Base-by-base conservation (phyloP, 73 alveolate species). In the Paramecium octaurelia region DNA sequence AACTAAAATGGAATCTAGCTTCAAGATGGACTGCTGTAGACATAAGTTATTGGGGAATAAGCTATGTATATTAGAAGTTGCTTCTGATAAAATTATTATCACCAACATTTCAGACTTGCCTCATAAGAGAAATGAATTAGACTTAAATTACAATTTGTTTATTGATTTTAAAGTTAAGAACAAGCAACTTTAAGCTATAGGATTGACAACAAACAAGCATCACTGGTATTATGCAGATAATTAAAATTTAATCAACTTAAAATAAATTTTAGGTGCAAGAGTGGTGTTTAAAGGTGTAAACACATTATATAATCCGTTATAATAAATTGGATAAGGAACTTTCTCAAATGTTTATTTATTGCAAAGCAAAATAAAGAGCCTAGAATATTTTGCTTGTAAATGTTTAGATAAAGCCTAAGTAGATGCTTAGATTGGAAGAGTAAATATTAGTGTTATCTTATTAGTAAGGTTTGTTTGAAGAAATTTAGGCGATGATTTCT, bases 301-400 rank as follows among this genome's bases (percentile, higher is more conserved):
- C 20, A 64, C 48, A 4, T 46, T 44, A n/a, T 80, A 80, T 46
- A 80, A 46, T 31, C 91, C 91, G 7, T 18, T 44, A 35, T 24
- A 80, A 20, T 48, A 80, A n/a, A 80, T 80, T 44, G 91, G 91
- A 2, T 14, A 80, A 46, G 91, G 91, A 18, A 80, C 91, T 4
- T 80, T 80, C 18, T 80, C 91, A 4, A 80, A 80, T 80, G 91
- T 80, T 43, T 80, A 80, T 16, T 43, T 80, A 42, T 23, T 80
- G 12, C 31, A 80, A 48, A 80, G 73, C 38, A 44, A 42, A 48
- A 1, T 43, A 11, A 64, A 40, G 0, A 21, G 36, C 9, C 11
- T 16, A 12, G 31, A 80, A 10, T 18, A 42, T 80, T 80, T 11
- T 48, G 70, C 76, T 18, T 43, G 76, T 24, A 80, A 80, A 46